Evolutionary conservation across 208 protist species (phyloP), one percentile per base, ranked within the genome.

Genomic region (Crithidia brevicula): DNA sequence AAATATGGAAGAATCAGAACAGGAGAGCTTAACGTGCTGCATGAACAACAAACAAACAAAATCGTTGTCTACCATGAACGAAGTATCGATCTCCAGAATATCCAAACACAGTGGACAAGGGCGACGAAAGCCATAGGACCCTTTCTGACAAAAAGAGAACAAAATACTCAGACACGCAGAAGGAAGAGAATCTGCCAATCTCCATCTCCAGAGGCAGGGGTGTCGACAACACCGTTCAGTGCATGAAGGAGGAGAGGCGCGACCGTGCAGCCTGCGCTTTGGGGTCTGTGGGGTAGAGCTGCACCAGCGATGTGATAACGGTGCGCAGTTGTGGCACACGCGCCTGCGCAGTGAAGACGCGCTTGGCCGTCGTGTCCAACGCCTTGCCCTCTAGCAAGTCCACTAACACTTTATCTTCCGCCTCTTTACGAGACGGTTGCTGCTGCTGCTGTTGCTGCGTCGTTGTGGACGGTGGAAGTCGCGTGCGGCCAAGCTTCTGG

Each of bases 241-340:
- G 88, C 49, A 96, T 34, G 4, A 96, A 53, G 2, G 91, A 96
- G 4, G 86, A 80, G 3, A 96, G 74, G 15, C 83, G 71, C 25
- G 86, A 75, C 22, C 91, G 82, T 23, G 88, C 82, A 9, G 76
- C 76, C 28, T 91, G 83, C 43, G 79, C 85, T 59, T 85, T 83
- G 27, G 86, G 75, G 52, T 96, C 86, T 0, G 43, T 64, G 13
- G 83, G 42, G 52, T 90, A 89, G 9, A 92, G 54, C 61, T 94
- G 83, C 49, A 96, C 42, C 20, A 93, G 47, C 31, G 72, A 82
- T 46, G 82, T 88, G 38, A 94, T 50, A 33, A 89, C 51, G 15
- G 84, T 88, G 67, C 85, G 86, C 10, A 86, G 25, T 40, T 92
- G 83, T 38, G 66, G 65, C 18, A 81, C 79, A 10, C 85, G 75